Evolutionary conservation across 2,329 filamentous ascomycete species (phyloP), one percentile per base, ranked within the genome.

Genomic region (Exophiala dermatitidis): DNA sequence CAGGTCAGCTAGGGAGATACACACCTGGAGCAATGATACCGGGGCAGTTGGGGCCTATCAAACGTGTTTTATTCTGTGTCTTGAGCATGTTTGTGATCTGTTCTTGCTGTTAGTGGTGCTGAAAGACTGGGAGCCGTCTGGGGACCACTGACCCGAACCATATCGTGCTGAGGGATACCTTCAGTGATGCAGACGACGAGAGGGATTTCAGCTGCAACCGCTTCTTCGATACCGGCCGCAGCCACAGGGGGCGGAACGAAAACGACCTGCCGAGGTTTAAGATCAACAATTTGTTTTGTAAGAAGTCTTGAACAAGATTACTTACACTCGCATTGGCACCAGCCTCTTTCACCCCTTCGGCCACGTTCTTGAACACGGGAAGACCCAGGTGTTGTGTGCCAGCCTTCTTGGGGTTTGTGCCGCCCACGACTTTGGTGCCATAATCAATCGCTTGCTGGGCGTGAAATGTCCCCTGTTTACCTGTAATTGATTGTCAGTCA

Each of bases 361-460:
- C 75, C 64, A 98, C 93, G 66, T 81, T 91, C 67, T 83, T 87
- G 75, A 97, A 98, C 68, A 98, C 93, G 56, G 93, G 93, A 64
- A 86, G 86, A 70, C 84, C 89, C 60, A 98, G 83, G 74, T 98
- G 93, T 70, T 83, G 85, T 67, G 82, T 76, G 68, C 93, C 93
- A 63, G 93, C 93, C 80, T 98, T 98, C 82, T 95, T 97, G 70
- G 93, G 93, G 79, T 97, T 97, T 69, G 91, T 97, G 70, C 93
- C 93, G 72, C 93, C 93, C 63, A 98, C 90, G 63, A 98, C 89
- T 72, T 95, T 91, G 66, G 93, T 98, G 72, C 91, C 93, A 76
- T 98, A 98, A 74, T 95, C 93, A 74, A 98, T 96, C 64, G 93
- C 93, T 77, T 96, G 90, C 72, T 89, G 82, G 63, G 93, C 93